A percentile compares a stretch with the other conserved stretches of the same genome.
Conservation (phyloP, 345 rosid genomes). For the Salix dunnii region DNA sequence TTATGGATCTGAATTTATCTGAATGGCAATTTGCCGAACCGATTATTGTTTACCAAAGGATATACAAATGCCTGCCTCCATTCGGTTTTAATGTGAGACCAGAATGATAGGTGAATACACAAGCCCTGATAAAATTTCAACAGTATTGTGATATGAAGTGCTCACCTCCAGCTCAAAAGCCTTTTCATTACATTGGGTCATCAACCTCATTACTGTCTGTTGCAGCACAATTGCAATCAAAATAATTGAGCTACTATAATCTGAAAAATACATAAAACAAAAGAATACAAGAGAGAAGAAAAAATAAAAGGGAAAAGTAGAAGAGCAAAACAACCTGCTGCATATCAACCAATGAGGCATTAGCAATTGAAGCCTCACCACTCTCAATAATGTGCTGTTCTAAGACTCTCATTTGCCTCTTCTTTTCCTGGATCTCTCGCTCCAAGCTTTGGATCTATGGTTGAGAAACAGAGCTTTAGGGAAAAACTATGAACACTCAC, state of each 20-base stretch:
- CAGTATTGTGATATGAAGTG: constrained; percentile 3
- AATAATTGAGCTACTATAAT: constrained; percentile 10
- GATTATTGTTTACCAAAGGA: background rate
- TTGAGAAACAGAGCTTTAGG: constrained; percentile 16
- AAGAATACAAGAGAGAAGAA: background rate
- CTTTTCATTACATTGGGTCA: constrained; percentile 93
- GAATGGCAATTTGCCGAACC: background rate
- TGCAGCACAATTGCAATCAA: constrained; percentile 22
- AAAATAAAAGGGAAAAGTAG: background rate
- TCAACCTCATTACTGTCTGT: constrained; percentile 87
- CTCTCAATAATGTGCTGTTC: constrained; percentile 88
- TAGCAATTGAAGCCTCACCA: constrained; percentile 89
- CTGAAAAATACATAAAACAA: background rate
- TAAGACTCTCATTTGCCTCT: constrained; percentile 74
- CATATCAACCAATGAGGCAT: constrained; percentile 89
- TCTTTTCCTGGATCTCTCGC: constrained; percentile 83
- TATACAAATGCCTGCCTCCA: background rate
- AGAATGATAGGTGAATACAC: background rate
- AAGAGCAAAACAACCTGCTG: constrained; percentile 63
- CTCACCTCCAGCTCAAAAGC: constrained; percentile 95
- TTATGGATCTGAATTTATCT: background rate
- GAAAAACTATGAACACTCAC: background rate
- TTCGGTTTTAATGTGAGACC: background rate
- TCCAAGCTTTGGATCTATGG: constrained; percentile 77
- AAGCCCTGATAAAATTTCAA: background rate